phyloP scores from a whole-genome alignment of 2,329 filamentous ascomycete species.

The Fusarium sp. region DNA sequence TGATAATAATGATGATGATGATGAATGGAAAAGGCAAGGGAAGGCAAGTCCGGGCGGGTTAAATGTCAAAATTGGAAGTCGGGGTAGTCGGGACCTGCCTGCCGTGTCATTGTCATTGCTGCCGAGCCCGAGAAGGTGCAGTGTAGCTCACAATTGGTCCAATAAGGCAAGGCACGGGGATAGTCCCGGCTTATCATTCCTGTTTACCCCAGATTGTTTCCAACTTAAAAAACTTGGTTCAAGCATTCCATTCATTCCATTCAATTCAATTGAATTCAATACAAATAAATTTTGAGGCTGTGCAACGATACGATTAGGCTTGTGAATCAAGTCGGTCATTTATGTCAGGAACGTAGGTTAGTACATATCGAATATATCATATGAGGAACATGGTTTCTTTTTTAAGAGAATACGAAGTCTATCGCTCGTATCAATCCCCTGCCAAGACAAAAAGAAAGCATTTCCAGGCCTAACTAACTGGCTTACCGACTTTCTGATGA shows the following conservation, averaged over 20 bases:
- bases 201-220: slow-evolving; percentile 16
- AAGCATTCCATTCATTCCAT: no score
- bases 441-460: background rate
- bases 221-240: slow-evolving; percentile 14
- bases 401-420: background rate
- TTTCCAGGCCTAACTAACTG: background rate
- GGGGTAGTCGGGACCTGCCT: slow-evolving; percentile 10
- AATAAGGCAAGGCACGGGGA: slow-evolving; percentile 11
- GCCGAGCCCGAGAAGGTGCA: slow-evolving; percentile 17
- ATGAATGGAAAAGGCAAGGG: background rate
- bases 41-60: background rate
- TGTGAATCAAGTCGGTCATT: background rate
- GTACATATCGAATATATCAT: no score
- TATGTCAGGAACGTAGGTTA: background rate
- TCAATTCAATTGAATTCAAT: background rate
- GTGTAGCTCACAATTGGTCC: slow-evolving; percentile 4
- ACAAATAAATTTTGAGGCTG: slow-evolving; percentile 5
- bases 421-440: background rate
- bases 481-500: background rate
- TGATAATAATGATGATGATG: background rate
- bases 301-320: slow-evolving; percentile 9
- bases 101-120: slow-evolving; percentile 11
- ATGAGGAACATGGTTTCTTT: background rate
- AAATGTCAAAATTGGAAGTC: background rate
- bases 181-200: slow-evolving; percentile 19